Base-by-base conservation (phyloP, 2,329 filamentous ascomycete species). In the Xylariales sp. region DNA sequence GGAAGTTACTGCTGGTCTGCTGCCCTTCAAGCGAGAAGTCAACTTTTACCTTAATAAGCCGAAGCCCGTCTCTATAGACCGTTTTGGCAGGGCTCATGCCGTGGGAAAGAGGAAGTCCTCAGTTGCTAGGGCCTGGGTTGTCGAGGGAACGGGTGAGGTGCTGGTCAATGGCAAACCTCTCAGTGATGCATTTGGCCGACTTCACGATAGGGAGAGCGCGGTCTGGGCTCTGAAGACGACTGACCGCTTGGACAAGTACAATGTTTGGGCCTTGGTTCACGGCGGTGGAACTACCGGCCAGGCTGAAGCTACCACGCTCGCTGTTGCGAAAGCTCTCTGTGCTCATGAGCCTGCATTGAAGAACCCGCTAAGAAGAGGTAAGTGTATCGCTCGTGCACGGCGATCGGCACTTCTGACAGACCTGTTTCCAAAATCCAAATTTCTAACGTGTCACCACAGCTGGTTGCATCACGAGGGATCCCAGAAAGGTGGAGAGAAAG, bases 201-300 rank as follows among this genome's bases (percentile, higher is more conserved):
- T 96, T 38, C 91, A 98, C 61, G 91, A 98, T 64, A 82, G 93
- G 31, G 93, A 97, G 70, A 96, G 88, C 59, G 91, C 88, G 3
- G 70, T 95, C 4, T 98, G 91, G 91, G 82, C 91, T 6, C 66
- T 98, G 57, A 88, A 90, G 56, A 76, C 81, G 37, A 94, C 89
- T 18, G 74, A 85, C 31, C 75, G 93, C 49, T 66, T 95, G 50
- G 89, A 95, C 72, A 97, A 96, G 65, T 98, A 98, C 73, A 98
- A 98, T 58, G 80, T 96, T 3, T 98, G 88, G 83, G 90, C 84
- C 40, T 67, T 86, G 37, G 87, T 89, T 3, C 74, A 78, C 45
- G 93, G 93, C 42, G 93, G 93, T 51, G 93, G 93, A 54, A 85
- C 86, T 35, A 98, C 93, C 37, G 93, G 93, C 3, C 94, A 98